These are phyloP conservation scores for Pigoraptor vietnamica DNA, from an alignment of 78 protist species.

Conservation along the genomic window DNA sequence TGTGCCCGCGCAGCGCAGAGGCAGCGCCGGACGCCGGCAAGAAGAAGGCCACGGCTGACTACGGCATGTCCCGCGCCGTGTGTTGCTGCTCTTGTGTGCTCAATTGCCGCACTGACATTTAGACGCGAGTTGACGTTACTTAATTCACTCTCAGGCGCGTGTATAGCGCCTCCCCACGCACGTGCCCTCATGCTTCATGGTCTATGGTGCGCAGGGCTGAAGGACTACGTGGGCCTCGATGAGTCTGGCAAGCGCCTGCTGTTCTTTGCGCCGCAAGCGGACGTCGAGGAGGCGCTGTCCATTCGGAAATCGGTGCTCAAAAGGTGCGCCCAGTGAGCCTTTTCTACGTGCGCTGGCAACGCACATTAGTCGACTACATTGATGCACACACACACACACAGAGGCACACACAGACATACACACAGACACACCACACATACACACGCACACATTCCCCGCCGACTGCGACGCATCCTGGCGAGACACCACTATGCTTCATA, in stretches of 20 bases:
- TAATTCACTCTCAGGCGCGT: too few relatives aligned
- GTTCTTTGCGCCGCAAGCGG: conserved; percentile 18
- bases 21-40: not conserved
- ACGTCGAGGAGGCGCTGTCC: conserved; percentile 3
- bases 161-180: too few relatives aligned
- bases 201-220: not conserved
- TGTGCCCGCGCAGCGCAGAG: not conserved
- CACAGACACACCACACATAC: too few relatives aligned
- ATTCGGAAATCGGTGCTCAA: not conserved
- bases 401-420: too few relatives aligned
- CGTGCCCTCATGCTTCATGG: not conserved
- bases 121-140: too few relatives aligned
- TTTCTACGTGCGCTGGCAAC: not conserved
- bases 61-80: not conserved
- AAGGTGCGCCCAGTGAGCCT: not conserved
- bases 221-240: conserved; percentile 33
- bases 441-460: too few relatives aligned
- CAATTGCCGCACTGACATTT: not conserved
- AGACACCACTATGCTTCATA: too few relatives aligned
- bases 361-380: too few relatives aligned
- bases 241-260: conserved; percentile 5
- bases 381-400: too few relatives aligned
- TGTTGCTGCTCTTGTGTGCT: not conserved
- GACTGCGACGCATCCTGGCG: too few relatives aligned
- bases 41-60: not conserved